Evolutionary conservation across 495 filamentous ascomycete genomes (phyloP), one percentile per base, ranked within the genome.

Genomic region (Podospora tetraspora): DNA sequence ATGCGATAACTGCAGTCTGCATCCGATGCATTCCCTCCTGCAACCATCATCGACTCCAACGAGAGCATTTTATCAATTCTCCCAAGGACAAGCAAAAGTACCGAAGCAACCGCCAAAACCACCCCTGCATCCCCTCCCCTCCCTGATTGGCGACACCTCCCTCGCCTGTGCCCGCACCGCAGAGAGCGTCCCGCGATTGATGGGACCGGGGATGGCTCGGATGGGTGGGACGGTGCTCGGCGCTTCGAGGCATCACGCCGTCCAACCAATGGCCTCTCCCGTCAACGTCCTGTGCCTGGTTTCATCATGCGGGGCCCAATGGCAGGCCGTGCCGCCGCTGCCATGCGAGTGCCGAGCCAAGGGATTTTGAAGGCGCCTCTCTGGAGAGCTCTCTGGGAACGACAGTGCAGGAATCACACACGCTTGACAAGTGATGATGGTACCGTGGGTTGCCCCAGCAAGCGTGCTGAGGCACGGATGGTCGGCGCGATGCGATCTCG

Each of bases 251-350:
- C 43, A 57, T 59, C 52, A 64, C 56, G 19, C 21, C 30, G 32
- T 13, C 69, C 69, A 70, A 70, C 67, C 19, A 64, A 25, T 21
- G 32, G 10, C 21, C 16, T 13, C 12, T 27, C 11, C 16, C 56
- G 7, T 32, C 29, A 63, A 30, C 58, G 59, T 37, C 29, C 34
- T 65, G 37, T 58, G 64, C 61, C 56, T 60, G 69, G 69, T 64
- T 67, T 70, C 27, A 27, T 67, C 65, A 43, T 69, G 67, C 67
- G n/a, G 65, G 69, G 61, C 57, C 69, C 69, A 70, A 70, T 70
- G 30, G 66, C 64, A 64, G 32, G 56, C 57, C 58, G 60, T 57
- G 56, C 57, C 62, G 16, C 63, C 67, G 64, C 23, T 60, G 25
- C 52, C 21, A 34, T 64, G 66, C 61, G 62, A 65, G 59, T 68